A percentile compares a stretch with the other conserved stretches of the same genome.
phyloP scores from a whole-genome alignment of 495 filamentous ascomycete species.

The Lichina pygmaea region DNA sequence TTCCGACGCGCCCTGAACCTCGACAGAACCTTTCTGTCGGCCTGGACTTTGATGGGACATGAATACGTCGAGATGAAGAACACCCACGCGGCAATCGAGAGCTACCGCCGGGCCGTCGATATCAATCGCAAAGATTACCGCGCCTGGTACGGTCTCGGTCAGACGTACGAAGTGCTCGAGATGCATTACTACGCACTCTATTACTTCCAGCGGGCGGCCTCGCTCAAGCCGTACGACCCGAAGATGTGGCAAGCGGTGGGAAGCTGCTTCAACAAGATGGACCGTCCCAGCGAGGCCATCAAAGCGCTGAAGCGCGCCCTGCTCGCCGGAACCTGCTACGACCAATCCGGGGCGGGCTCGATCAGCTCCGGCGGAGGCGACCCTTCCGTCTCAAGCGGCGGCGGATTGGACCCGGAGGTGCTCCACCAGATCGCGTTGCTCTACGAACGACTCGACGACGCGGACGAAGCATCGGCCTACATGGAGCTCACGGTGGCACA shows the following conservation, averaged over 20 bases:
- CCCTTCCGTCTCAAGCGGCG: conserved; percentile 13
- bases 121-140: conserved; percentile 92
- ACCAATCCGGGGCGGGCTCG: conserved; percentile 8
- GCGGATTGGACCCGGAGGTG: conserved; percentile 65
- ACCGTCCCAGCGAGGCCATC: conserved; percentile 58
- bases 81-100: conserved; percentile 93
- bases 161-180: conserved; percentile 91
- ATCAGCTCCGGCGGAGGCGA: neutral
- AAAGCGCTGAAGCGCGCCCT: conserved; percentile 84
- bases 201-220: conserved; percentile 92
- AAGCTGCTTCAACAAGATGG: conserved; percentile 69
- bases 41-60: conserved; percentile 98
- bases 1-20: conserved; percentile 91
- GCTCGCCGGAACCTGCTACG: conserved; percentile 56
- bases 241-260: conserved; percentile 99
- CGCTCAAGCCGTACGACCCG: conserved; percentile 68
- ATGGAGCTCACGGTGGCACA: conserved; percentile 90
- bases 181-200: conserved; percentile 93
- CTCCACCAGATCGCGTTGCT: conserved; percentile 71
- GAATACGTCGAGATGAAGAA: conserved; percentile 99
- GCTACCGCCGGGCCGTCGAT: conserved; percentile 85
- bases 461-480: conserved; percentile 58
- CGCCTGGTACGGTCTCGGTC: conserved; percentile 93
- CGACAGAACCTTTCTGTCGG: conserved; percentile 72
- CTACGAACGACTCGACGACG: conserved; percentile 52